Percentiles rank a stretch among this genome's conserved stretches.
phyloP scores from a whole-genome alignment of 192 early-diverging fungal species.

The Cladochytrium replicatum region DNA sequence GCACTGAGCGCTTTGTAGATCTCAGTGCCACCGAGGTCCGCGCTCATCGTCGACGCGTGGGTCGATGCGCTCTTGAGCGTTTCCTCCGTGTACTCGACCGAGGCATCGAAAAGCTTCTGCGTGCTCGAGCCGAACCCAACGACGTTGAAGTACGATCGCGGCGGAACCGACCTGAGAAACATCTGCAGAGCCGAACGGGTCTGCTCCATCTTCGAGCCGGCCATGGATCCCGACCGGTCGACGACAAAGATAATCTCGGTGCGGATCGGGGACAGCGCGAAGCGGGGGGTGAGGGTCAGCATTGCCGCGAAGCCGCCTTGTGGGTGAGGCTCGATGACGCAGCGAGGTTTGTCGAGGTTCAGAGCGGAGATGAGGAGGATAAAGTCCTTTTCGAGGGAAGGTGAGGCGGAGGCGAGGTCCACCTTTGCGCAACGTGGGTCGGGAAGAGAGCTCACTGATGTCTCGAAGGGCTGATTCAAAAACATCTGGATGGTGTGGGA shows the following conservation, averaged over 20 bases:
- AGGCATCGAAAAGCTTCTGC: slow-evolving; percentile 26
- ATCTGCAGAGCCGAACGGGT: slow-evolving; percentile 28
- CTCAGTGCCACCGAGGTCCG: slow-evolving; percentile 40
- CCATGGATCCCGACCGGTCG: slow-evolving; percentile 46
- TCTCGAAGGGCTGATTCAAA: slow-evolving; percentile 15
- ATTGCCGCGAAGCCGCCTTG: slow-evolving; percentile 15
- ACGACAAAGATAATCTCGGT: slow-evolving; percentile 32
- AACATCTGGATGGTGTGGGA: slow-evolving; percentile 20
- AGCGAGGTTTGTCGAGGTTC: slow-evolving; percentile 23
- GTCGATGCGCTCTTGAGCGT: slow-evolving; percentile 20
- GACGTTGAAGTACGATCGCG: slow-evolving; percentile 35
- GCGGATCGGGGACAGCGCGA: slow-evolving; percentile 9
- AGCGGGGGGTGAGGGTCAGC: slow-evolving; percentile 35
- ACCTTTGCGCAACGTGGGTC: slow-evolving; percentile 3
- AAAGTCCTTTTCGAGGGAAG: slow-evolving; percentile 30
- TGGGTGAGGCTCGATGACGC: slow-evolving; percentile 25
- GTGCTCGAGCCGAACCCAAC: slow-evolving; percentile 31
- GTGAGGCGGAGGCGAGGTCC: background rate
- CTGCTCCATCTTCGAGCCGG: slow-evolving; percentile 24
- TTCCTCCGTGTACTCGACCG: slow-evolving; percentile 21
- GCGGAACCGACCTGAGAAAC: slow-evolving; percentile 37
- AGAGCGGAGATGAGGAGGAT: slow-evolving; percentile 22
- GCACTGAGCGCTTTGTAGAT: slow-evolving; percentile 23
- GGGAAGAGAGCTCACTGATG: slow-evolving; percentile 8
- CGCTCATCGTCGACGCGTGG: slow-evolving; percentile 21